A percentile compares a stretch with the other conserved stretches of the same genome.
phyloP scores from a whole-genome alignment of 108 stramenopile species.

The Conticribra guillardii region DNA sequence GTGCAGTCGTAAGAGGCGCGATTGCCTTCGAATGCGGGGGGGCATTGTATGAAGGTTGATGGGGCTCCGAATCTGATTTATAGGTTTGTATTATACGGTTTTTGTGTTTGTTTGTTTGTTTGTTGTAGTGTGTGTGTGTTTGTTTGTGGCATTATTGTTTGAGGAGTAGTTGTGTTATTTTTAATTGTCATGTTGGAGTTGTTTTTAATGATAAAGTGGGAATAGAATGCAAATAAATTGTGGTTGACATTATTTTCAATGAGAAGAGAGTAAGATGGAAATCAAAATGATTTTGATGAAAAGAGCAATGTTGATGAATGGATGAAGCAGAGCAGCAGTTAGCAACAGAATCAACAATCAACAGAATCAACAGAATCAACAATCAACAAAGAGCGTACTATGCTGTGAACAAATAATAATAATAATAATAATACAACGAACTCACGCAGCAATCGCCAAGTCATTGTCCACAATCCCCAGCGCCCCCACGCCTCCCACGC shows the following conservation, averaged over 20 bases:
- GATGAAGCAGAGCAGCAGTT: no score
- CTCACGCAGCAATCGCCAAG: neutral
- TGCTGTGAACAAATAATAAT: no score
- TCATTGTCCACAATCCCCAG: neutral
- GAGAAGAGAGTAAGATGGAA: no score
- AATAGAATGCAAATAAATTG: no score
- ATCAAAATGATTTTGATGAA: no score
- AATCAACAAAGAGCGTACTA: no score
- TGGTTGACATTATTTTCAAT: no score
- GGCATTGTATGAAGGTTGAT: constrained; percentile 26
- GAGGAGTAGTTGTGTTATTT: neutral
- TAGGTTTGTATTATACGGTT: neutral
- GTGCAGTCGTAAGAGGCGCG: constrained; percentile 41
- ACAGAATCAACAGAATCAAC: neutral
- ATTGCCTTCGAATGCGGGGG: constrained; percentile 14
- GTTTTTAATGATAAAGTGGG: no score
- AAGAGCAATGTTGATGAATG: no score
- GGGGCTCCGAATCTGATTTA: constrained; percentile 16
- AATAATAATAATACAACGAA: neutral
- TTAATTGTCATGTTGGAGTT: neutral
- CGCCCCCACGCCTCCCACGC: neutral
- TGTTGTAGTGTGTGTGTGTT: neutral
- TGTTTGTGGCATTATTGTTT: neutral
- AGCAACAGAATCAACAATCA: neutral
- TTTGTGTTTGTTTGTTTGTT: neutral